A percentile compares a stretch with the other conserved stretches of the same genome.
Evolutionary conservation across 1,284 basidiomycete species (phyloP).

Genomic region (Cutaneotrichosporon daszewskae): DNA sequence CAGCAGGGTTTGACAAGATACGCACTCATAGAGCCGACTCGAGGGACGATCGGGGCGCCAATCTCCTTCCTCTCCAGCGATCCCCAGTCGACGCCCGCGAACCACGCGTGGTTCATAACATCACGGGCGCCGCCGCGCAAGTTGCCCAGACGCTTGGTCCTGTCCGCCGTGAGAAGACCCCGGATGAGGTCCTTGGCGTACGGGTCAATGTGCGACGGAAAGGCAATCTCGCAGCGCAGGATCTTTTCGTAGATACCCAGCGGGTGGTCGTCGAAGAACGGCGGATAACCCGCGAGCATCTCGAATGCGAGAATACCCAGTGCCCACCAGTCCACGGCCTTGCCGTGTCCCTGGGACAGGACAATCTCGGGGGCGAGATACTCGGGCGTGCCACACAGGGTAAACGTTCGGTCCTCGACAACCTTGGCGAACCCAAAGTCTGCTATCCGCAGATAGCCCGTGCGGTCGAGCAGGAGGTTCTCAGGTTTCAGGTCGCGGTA

Average conservation of each 20-base stretch:
- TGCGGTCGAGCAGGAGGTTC: slow-evolving; percentile 50
- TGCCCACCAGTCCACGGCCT: slow-evolving; percentile 54
- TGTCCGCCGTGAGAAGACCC: slow-evolving; percentile 49
- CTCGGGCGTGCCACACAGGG: slow-evolving; percentile 50
- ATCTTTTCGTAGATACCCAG: slow-evolving; percentile 50
- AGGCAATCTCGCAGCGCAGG: slow-evolving; percentile 47
- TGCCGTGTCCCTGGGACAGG: slow-evolving; percentile 51
- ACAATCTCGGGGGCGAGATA: slow-evolving; percentile 51
- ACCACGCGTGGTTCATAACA: slow-evolving; percentile 51
- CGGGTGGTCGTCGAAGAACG: slow-evolving; percentile 49
- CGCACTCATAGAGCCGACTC: slow-evolving; percentile 48
- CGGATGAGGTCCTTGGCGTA: slow-evolving; percentile 51
- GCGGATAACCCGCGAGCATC: slow-evolving; percentile 50
- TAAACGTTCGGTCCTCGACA: slow-evolving; percentile 50
- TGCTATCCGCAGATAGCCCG: slow-evolving; percentile 49
- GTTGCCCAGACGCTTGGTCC: slow-evolving; percentile 50
- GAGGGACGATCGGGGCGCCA: slow-evolving; percentile 51
- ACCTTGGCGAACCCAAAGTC: slow-evolving; percentile 54
- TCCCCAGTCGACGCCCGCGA: slow-evolving; percentile 51
- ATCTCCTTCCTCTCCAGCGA: slow-evolving; percentile 49
- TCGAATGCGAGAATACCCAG: slow-evolving; percentile 52
- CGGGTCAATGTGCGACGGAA: slow-evolving; percentile 50
- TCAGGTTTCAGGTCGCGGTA: slow-evolving; percentile 54
- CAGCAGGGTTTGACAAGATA: slow-evolving; percentile 1
- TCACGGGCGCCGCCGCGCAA: slow-evolving; percentile 50